phyloP scores from a whole-genome alignment of 139 green algal species.

The Coelastrella sp. region DNA sequence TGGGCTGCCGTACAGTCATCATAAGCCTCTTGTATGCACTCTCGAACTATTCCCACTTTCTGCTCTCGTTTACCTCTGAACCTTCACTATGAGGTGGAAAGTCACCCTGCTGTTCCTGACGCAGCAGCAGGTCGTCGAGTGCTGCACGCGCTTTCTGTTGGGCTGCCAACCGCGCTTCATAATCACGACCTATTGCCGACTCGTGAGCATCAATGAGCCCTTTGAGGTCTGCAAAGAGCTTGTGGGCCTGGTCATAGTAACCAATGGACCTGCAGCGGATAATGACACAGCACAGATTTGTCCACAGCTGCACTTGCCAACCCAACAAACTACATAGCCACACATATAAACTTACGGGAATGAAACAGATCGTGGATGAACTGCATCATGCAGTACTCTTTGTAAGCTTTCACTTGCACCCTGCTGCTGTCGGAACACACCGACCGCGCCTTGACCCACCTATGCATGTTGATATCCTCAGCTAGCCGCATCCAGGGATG shows the following conservation, averaged over 20 bases:
- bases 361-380: too few relatives aligned
- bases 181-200: slow-evolving; percentile 12
- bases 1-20: too few relatives aligned
- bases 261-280: slow-evolving; percentile 37
- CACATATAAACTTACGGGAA: too few relatives aligned
- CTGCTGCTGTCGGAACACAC: too few relatives aligned
- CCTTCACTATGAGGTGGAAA: neutral
- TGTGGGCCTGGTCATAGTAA: slow-evolving; percentile 36
- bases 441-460: slow-evolving; percentile 16
- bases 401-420: too few relatives aligned
- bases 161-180: slow-evolving; percentile 21
- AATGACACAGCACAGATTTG: neutral
- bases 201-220: slow-evolving; percentile 21
- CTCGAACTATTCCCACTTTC: slow-evolving; percentile 7
- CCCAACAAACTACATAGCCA: too few relatives aligned
- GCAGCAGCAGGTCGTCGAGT: slow-evolving; percentile 19
- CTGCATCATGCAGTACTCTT: too few relatives aligned
- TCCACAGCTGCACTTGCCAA: too few relatives aligned
- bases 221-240: slow-evolving; percentile 30
- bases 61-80: slow-evolving; percentile 38
- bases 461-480: slow-evolving; percentile 56
- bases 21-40: too few relatives aligned
- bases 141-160: slow-evolving; percentile 10
- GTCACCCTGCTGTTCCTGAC: neutral
- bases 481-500: slow-evolving; percentile 78